Base-by-base conservation (phyloP, 345 rosid species). In the Ceriops zippeliana region DNA sequence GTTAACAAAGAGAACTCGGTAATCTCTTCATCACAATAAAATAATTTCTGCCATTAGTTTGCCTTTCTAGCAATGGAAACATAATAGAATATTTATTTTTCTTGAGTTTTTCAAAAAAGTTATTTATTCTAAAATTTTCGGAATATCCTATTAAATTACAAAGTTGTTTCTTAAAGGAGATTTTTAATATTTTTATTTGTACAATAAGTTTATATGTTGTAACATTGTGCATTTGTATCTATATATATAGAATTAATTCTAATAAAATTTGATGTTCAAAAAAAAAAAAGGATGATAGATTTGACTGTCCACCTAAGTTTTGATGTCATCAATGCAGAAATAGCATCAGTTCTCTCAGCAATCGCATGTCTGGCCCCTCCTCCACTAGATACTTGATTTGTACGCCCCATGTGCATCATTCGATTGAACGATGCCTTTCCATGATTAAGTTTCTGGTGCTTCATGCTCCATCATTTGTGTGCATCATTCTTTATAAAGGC, bases 301-400 rank as follows among this genome's bases (percentile, higher is more conserved):
- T 47, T 58, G 75, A 61, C 67, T 61, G 66, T 53, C 54, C 34
- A 66, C 30, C 34, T 24, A 59, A 62, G 73, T 49, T 37, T 47
- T 53, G 27, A 65, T 15, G 31, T 24, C 46, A 58, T 60, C 65
- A 60, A 30, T 20, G 9, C 51, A n/a, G 49, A 63, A 54, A 67
- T 68, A 58, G 19, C 62, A 62, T 57, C 52, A 21, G 24, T 46
- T 62, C 72, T 38, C 21, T 34, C 65, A 64, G 61, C 47, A 57
- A 47, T 30, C n/a, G 62, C 76, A 58, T 75, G 62, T 77, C 76
- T 28, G 82, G 84, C 67, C 85, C 87, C 87, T 74, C 84, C 85
- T 72, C 67, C 85, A 83, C 81, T 78, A 37, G 26, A 27, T 22
- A 54, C 65, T 49, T 75, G 72, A 51, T 49, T 54, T 71, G 56